phyloP scores from a whole-genome alignment of 129 eudicot species.

The Tagetes patula region DNA sequence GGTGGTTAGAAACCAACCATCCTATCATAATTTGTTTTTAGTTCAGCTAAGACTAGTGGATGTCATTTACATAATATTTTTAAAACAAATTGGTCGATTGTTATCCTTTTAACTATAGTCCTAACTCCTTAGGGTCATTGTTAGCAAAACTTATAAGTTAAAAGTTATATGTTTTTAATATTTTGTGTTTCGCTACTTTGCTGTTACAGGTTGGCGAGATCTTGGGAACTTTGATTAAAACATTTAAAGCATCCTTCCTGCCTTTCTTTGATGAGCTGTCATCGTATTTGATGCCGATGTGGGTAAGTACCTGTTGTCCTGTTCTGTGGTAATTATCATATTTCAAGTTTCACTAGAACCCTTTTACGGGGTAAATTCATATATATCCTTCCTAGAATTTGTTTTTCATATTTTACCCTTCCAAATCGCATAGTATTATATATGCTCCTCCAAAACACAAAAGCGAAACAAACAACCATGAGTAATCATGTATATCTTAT shows the following conservation, averaged over 20 bases:
- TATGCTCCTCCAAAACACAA: not conserved
- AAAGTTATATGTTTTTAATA: not conserved
- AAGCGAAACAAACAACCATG: not conserved
- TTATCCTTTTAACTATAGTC: not conserved
- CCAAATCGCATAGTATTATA: not conserved
- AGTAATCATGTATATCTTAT: not conserved
- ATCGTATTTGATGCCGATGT: slow-evolving; percentile 95
- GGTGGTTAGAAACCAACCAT: not conserved
- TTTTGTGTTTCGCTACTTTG: not conserved
- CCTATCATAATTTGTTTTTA: not conserved
- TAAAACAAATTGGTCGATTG: not conserved
- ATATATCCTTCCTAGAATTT: not conserved
- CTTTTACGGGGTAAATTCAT: not conserved
- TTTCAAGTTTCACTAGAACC: not conserved
- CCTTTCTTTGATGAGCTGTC: slow-evolving; percentile 96
- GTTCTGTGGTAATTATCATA: not conserved
- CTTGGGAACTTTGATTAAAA: slow-evolving; percentile 93
- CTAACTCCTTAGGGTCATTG: not conserved
- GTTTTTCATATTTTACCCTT: not conserved
- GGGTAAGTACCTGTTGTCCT: slow-evolving; percentile 59
- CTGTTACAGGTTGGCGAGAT: slow-evolving; percentile 83
- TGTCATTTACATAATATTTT: not conserved
- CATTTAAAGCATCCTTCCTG: slow-evolving; percentile 90
- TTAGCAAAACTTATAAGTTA: not conserved
- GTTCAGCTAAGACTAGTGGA: not conserved